phyloP scores from a whole-genome alignment of 31 red algal species.

The Odonthalia washingtoniensis region DNA sequence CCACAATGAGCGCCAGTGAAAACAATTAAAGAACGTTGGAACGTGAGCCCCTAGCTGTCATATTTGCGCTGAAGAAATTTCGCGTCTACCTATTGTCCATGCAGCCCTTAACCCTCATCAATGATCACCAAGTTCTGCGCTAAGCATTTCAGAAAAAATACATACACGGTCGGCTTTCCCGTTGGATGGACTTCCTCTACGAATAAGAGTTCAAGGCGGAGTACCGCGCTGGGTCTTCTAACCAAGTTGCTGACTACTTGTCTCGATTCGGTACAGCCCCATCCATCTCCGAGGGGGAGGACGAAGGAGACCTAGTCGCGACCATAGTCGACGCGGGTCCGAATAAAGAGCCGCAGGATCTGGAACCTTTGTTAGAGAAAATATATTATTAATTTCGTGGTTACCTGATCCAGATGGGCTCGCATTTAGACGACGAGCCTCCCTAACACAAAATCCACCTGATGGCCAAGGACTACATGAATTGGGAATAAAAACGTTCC shows the following conservation, averaged over 20 bases:
- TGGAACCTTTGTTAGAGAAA: not conserved
- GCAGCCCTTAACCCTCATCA: not conserved
- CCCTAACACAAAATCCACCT: not conserved
- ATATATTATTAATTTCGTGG: not conserved
- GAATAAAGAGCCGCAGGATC: no score
- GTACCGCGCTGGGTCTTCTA: no score
- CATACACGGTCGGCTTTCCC: no score
- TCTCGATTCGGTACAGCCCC: not conserved
- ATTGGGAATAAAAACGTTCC: not conserved
- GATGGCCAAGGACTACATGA: not conserved
- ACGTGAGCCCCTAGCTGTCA: conserved; percentile 7
- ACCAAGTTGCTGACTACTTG: not conserved
- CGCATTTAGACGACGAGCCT: not conserved
- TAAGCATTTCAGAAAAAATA: no score
- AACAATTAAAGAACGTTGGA: conserved; percentile 11
- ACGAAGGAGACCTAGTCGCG: conserved; percentile 14
- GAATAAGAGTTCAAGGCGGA: no score
- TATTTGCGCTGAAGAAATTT: conserved; percentile 29
- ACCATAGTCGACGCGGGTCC: no score
- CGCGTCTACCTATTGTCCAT: not conserved
- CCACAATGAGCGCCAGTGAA: no score
- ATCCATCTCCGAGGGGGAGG: not conserved
- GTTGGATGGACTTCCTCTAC: no score
- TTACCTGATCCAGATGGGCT: not conserved
- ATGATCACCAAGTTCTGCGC: not conserved